Evolutionary conservation across 2,329 filamentous ascomycete genomes (phyloP), one percentile per base, ranked within the genome.

Genomic region (Neofusicoccum laricinum): DNA sequence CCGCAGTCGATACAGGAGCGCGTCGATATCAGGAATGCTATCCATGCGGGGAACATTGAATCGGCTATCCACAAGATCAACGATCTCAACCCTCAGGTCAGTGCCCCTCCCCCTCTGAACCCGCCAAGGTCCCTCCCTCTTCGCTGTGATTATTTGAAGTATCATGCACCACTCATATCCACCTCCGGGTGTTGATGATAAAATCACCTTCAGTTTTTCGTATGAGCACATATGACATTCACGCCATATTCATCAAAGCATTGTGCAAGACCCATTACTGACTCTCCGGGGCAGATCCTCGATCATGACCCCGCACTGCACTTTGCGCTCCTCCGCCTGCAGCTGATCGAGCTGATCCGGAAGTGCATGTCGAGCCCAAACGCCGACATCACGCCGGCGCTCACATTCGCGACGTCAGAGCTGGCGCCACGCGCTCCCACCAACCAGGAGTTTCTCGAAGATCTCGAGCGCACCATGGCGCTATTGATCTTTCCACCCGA

Each of bases 151-250:
- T 97, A 97, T 84, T 91, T 84, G 85, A 64, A 90, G 84, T 93
- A 88, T 96, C 94, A 99, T 99, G 95, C 95, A 99, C 95, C 95
- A 99, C 95, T 93, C 95, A 92, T 95, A 98, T 87, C 34, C 84
- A 85, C 87, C 88, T 86, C 83, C 84, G 87, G 88, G 88, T 86
- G 80, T 87, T 95, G 95, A 96, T 96, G 94, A 89, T 83, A 82
- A 87, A 85, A 82, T 81, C 80, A 80, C 86, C 88, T 90, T 91
- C 88, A 91, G 87, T 91, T 87, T 86, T 91, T 87, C 90, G 86
- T 89, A 93, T 95, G 92, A 96, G 83, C 84, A 78, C 70, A 71
- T 67, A 74, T 57, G 40, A 57, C 71, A 46, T 72, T 64, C 63
- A 53, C 48, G 17, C 55, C 49, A 48, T 21, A 36, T 34, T 32